Evolutionary conservation across 495 filamentous ascomycete genomes (phyloP), one percentile per base, ranked within the genome.

Genomic region (Xylaria flabelliformis): DNA sequence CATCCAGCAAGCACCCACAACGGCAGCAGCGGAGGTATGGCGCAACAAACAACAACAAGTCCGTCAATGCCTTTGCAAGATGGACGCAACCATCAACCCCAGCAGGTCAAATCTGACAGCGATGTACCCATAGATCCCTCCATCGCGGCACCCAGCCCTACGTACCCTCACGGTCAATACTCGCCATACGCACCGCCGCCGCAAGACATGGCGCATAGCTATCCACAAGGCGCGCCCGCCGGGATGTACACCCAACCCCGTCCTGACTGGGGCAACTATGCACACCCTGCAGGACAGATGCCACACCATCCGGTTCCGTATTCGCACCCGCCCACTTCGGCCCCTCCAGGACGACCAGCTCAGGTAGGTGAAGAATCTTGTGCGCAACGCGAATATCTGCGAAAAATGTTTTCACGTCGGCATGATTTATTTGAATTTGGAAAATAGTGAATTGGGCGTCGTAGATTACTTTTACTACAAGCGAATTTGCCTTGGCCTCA

Each of bases 71-170:
- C 89, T 89, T 85, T 91, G 85, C 88, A 88, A 87, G 89, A 92
- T 91, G 90, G 88, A 83, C 87, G 86, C 78, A 88, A 89, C 83
- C 87, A 88, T 87, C 88, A 92, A 78, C 85, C 87, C 78, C 85
- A 90, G 80, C 90, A 90, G 85, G 86, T 89, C 82, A 94, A 93
- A 83, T 95, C 94, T 97, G 92, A 97, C 94, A 87, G 88, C 89
- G 91, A 94, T 89, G 89, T 96, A 85, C 94, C 94, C 92, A 92
- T 97, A 98, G 96, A 99, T 97, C 94, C 95, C 74, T 95, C 94
- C 76, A 96, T 98, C 76, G 92, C 96, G 82, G 91, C 92, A 76
- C 91, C 94, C 71, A 97, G 94, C 86, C 94, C 95, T 65, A 93
- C 93, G 74, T 97, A 97, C 78, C 90, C 93, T 76, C 89, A 91